Evolutionary conservation across 73 alveolate species (phyloP), one percentile per base, ranked within the genome.

Genomic region (Breviolum minutum): DNA sequence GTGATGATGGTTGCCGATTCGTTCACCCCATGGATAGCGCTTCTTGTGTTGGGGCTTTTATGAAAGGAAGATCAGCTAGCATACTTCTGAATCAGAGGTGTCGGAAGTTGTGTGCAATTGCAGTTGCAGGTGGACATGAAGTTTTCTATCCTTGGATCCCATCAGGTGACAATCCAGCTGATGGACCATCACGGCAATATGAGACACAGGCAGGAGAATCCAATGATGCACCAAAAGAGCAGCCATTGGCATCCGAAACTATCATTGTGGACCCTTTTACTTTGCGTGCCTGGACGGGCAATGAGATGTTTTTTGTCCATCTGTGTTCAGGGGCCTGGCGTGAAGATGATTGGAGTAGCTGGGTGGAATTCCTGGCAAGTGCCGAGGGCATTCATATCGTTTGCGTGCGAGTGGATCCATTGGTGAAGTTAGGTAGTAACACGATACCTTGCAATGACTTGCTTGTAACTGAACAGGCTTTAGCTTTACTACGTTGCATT

Each of bases 111-210:
- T 69, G 87, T 71, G 87, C 96, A 0, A 54, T 70, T 2, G 70
- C 19, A 2, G 8, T 68, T 63, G 96, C 87, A 6, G 96, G 87
- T 2, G 96, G 96, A 0, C 91, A 74, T 92, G 98, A 92, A 11
- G 90, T 92, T 5, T 92, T 60, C 60, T 77, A 92, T 17, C 81
- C 81, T 5, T 92, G 98, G 98, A 61, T 92, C 6, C 81, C 96
- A 16, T 61, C 91, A 2, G 61, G 64, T 2, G 98, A 74, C n/a
- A 92, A 92, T 80, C 98, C 98, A 6, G 98, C 98, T 0, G 98
- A 92, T 16, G 91, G 22, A 17, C 91, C 91, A 4, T 73, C 82
- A 6, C 63, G 98, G 0, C 69, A 22, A 19, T 74, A 29, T 9
- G 87, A 89, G 24, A 30, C 5, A 11, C 62, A 74, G 84, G 84